A percentile compares a stretch with the other conserved stretches of the same genome.
phyloP scores from a whole-genome alignment of 2,329 filamentous ascomycete genomes.

The Diaporthe sp. region DNA sequence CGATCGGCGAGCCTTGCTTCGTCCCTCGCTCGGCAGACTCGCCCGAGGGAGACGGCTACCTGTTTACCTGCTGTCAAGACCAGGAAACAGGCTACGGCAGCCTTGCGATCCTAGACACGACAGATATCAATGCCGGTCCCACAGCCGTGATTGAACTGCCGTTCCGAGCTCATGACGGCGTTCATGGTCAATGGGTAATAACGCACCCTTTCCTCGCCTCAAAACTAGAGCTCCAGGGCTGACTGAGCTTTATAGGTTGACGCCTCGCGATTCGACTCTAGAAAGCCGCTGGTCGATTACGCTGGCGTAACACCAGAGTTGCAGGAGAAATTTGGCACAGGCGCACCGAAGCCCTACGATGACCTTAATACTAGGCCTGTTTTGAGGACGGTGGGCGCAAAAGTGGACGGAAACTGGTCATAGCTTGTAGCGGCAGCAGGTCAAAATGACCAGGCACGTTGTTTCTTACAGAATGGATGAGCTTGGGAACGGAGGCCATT shows the following conservation, averaged over 20 bases:
- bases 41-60: neutral
- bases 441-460: neutral
- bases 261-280: neutral
- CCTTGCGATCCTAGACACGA: neutral
- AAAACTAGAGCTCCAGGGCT: neutral
- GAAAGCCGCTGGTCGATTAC: constrained; percentile 4
- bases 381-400: neutral
- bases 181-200: neutral
- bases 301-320: neutral
- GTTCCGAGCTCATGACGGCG: neutral
- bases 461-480: neutral
- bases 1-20: neutral
- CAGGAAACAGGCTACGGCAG: constrained; percentile 2
- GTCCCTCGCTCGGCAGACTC: neutral
- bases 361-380: neutral
- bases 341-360: neutral
- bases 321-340: constrained; percentile 2
- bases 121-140: neutral
- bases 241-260: neutral
- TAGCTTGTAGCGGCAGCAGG: neutral
- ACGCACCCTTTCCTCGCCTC: accelerated
- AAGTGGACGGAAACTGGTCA: neutral
- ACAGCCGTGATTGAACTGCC: neutral
- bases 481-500: neutral
- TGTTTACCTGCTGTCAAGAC: neutral